Conservation (phyloP, 495 filamentous ascomycete species). For the Penicillium subrubescens region DNA sequence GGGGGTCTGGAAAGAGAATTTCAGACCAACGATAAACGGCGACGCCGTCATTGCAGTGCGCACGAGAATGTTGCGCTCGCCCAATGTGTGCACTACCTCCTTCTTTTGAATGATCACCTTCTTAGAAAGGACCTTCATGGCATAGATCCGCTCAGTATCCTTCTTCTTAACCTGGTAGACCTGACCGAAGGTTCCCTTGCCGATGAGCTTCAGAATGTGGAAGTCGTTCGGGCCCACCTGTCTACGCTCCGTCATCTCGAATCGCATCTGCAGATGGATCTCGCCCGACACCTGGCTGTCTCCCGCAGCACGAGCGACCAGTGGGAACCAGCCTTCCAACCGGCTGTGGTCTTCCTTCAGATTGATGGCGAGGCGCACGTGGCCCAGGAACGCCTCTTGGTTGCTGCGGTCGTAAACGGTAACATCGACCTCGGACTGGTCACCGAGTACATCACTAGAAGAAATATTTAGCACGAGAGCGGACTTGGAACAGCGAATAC, state of each 20-base stretch:
- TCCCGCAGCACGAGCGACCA: constrained; percentile 66
- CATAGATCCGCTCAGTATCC: constrained; percentile 93
- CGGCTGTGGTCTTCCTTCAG: constrained; percentile 66
- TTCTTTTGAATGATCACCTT: constrained; percentile 99
- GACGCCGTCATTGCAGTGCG: constrained; percentile 94
- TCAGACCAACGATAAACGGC: constrained; percentile 96
- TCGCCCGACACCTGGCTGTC: constrained; percentile 83
- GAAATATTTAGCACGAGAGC: constrained; percentile 20
- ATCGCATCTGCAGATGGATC: constrained; percentile 81
- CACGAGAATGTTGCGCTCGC: constrained; percentile 95
- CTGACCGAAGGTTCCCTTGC: constrained; percentile 98
- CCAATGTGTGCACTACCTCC: constrained; percentile 94
- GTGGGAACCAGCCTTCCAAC: constrained; percentile 82
- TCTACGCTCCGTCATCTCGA: constrained; percentile 87
- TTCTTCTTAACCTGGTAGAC: constrained; percentile 99
- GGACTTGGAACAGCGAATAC: not conserved
- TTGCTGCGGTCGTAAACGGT: constrained; percentile 89
- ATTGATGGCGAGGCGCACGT: constrained; percentile 75
- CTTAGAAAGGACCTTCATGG: constrained; percentile 98
- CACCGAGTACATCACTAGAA: constrained; percentile 86
- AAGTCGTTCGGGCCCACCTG: constrained; percentile 98
- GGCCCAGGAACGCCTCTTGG: constrained; percentile 88
- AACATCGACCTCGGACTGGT: constrained; percentile 87
- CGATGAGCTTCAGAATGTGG: constrained; percentile 91
- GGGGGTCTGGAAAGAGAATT: constrained; percentile 98